phyloP scores from a whole-genome alignment of 73 alveolate species.

The Paramecium caudatum region DNA sequence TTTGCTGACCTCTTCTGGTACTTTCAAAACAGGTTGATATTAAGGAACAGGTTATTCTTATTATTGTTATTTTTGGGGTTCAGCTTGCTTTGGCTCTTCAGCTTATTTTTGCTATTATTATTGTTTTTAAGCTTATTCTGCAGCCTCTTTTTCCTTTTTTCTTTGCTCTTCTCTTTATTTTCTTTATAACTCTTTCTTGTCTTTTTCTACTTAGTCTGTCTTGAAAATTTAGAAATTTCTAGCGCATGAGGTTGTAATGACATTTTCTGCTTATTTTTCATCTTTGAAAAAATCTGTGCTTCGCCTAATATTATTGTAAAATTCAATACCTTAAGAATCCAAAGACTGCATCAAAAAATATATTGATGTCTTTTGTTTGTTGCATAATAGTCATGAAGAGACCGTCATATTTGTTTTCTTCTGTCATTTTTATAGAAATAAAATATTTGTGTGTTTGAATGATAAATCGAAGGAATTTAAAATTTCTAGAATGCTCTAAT shows the following conservation, averaged over 20 bases:
- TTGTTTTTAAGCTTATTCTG: constrained; percentile 73
- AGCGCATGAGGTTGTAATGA: constrained; percentile 75
- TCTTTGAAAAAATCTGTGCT: constrained; percentile 95
- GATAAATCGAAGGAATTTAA: neutral
- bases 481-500: constrained; percentile 45
- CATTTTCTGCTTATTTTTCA: constrained; percentile 82
- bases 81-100: constrained; percentile 79
- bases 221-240: constrained; percentile 75
- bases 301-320: constrained; percentile 76
- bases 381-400: constrained; percentile 96
- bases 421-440: constrained; percentile 57
- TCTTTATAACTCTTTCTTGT: constrained; percentile 85
- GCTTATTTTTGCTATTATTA: constrained; percentile 80
- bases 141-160: constrained; percentile 81
- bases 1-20: constrained; percentile 79
- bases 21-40: constrained; percentile 78
- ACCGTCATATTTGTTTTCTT: constrained; percentile 92
- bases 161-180: constrained; percentile 82
- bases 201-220: constrained; percentile 82
- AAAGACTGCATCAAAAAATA: constrained; percentile 90
- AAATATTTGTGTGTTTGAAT: neutral
- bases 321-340: constrained; percentile 84
- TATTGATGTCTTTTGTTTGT: constrained; percentile 92
- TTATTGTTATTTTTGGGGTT: constrained; percentile 77
- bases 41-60: constrained; percentile 74